Base-by-base conservation (phyloP, 2,329 filamentous ascomycete species). In the Didymella pomorum region DNA sequence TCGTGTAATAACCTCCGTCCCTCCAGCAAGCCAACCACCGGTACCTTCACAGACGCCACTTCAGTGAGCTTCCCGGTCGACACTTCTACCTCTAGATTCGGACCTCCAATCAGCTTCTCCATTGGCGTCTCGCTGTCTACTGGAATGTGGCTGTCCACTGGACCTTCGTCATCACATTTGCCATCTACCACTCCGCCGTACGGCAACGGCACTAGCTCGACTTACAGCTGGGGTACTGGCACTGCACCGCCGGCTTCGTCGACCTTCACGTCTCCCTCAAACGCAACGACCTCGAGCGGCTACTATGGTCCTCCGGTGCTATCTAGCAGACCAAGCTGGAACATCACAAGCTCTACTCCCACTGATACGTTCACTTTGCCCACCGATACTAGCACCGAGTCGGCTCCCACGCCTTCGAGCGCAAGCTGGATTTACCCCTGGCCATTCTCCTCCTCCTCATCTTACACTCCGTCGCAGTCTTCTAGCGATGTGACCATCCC, bases 11-110 rank as follows among this genome's bases (percentile, higher is more conserved):
- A 67, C 41, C 11, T 45, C 16, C 20, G 29, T 4, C 35, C 31
- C 26, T 35, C 31, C 18, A 66, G 60, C 31, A 35, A 45, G n/a
- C 48, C 58, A 26, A 42, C 50, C 25, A 61, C 58, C 20, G 43
- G 50, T 20, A 69, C 65, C 12, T 61, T 49, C 23, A 69, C 65
- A 1, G 67, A 66, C 11, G 67, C 59, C 26, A 65, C 62, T 23
- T 54, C 60, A 11, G 64, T 62, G 11, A 71, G 66, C 60, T 71
- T 58, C 18, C 39, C 54, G 11, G 53, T 60, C 39, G 60, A 50
- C n/a, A 51, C 29, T 33, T 51, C 57, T 21, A 58, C 63, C 20
- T 55, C 61, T 6, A 53, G 61, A 1, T 29, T 21, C 10, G 44
- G 46, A 4, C 53, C 53, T 21, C 43, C 42, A 2, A 37, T 41